Base-by-base conservation (phyloP, 129 eudicot species). In the Cynara cardunculus region DNA sequence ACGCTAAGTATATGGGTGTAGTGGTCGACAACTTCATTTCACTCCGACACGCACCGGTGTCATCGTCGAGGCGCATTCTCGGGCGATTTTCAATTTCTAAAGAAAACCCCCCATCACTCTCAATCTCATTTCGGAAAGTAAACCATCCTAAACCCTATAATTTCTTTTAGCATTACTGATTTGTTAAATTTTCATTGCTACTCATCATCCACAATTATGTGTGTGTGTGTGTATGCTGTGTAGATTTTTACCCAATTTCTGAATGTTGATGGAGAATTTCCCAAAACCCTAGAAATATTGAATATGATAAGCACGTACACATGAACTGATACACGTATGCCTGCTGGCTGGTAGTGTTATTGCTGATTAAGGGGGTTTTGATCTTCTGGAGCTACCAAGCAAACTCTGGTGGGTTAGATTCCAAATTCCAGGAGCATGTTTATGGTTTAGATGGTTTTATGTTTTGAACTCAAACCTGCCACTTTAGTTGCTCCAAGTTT, bases 1-100 rank as follows among this genome's bases (percentile, higher is more conserved):
- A 68, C 46, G 13, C 74, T 12, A 68, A 25, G 46, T 71, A 35
- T 49, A 59, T 18, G 68, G 7, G 24, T 49, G 79, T 75, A 77
- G 81, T 77, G 81, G 81, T 77, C 81, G 81, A 77, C 81, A 77
- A 13, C 64, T 68, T 77, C 73, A 78, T 78, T 78, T 27, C 68
- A 70, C 76, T 69, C 69, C 75, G 6, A 44, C 82, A 78, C 78
- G 70, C 73, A 30, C 62, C 61, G 35, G 69, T 49, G 49, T 64
- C 77, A 30, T 30, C 83, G 59, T 31, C 71, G 70, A 72, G 56
- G 70, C 83, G 74, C 79, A 75, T 75, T 75, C 82, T 78, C 75
- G 25, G 18, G 16, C 70, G 22, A 44, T 71, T 68, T 71, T 37
- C 69, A 53, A 32, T 71, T 22, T 32, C 70, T 69, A n/a, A 61